A percentile compares a stretch with the other conserved stretches of the same genome.
phyloP scores from a whole-genome alignment of 306 rosid species.

The Ormosia emarginata region DNA sequence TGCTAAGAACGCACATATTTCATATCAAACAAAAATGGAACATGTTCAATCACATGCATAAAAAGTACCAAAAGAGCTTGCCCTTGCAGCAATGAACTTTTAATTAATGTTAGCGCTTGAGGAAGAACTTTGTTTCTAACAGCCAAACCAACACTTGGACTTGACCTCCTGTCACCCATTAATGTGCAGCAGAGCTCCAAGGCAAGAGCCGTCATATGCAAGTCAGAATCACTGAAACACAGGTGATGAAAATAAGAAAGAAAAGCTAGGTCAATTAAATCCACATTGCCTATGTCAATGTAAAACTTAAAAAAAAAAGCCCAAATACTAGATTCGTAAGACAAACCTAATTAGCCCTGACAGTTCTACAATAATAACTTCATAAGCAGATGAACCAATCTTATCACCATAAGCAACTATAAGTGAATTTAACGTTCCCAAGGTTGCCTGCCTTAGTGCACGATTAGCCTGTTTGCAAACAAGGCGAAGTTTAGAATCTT shows the following conservation, averaged over 20 bases:
- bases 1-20: constrained; percentile 23
- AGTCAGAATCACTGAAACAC: constrained; percentile 88
- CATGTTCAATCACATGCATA: constrained; percentile 17
- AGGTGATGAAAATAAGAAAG: constrained; percentile 4
- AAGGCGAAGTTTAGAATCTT: constrained; percentile 20
- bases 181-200: constrained; percentile 95
- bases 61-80: constrained; percentile 82
- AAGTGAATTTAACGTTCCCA: constrained; percentile 92
- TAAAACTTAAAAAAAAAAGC: background rate
- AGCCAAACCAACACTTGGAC: constrained; percentile 82
- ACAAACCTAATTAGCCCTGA: constrained; percentile 84
- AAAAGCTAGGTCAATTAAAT: constrained; percentile 14
- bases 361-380: constrained; percentile 91
- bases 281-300: background rate
- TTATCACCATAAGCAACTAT: constrained; percentile 94
- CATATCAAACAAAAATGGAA: background rate
- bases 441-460: constrained; percentile 88
- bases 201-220: constrained; percentile 99
- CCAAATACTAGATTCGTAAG: constrained; percentile 8
- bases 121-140: constrained; percentile 98
- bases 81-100: constrained; percentile 96
- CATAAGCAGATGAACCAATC: constrained; percentile 90
- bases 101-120: constrained; percentile 83
- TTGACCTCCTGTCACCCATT: constrained; percentile 94
- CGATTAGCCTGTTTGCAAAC: constrained; percentile 86